Conservation (phyloP, 768 basidiomycete species). For the Coprinopsis cinerea region DNA sequence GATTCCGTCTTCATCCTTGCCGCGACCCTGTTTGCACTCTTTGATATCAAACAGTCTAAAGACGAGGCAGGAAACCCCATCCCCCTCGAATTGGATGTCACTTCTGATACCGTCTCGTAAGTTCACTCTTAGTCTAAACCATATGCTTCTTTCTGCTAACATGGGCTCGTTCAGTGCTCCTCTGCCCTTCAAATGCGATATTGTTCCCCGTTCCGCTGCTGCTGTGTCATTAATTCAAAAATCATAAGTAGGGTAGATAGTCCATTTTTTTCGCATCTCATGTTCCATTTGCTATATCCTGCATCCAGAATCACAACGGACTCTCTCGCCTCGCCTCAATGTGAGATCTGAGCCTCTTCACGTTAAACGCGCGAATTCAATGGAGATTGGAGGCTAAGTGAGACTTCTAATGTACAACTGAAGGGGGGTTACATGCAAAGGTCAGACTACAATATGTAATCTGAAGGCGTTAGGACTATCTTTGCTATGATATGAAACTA, state of each 20-base stretch:
- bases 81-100: not conserved
- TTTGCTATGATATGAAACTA: no score
- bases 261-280: not conserved
- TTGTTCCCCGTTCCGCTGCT: not conserved
- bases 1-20: slow-evolving; percentile 15
- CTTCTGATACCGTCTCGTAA: slow-evolving; percentile 1
- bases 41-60: slow-evolving; percentile 13
- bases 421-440: no score
- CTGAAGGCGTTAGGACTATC: no score
- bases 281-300: not conserved
- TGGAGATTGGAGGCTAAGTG: no score
- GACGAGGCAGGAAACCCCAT: slow-evolving; percentile 13
- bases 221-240: not conserved
- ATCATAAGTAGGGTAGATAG: not conserved
- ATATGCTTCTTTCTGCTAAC: not conserved
- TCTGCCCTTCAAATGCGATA: not conserved
- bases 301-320: no score
- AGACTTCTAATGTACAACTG: no score
- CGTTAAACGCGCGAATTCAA: no score
- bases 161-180: not conserved
- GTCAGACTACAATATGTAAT: no score
- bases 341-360: no score
- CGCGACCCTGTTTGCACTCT: slow-evolving; percentile 13
- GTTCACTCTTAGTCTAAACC: not conserved
- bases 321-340: no score